phyloP scores from a whole-genome alignment of 2,329 filamentous ascomycete species.

The Scolecobasidium constrictum region DNA sequence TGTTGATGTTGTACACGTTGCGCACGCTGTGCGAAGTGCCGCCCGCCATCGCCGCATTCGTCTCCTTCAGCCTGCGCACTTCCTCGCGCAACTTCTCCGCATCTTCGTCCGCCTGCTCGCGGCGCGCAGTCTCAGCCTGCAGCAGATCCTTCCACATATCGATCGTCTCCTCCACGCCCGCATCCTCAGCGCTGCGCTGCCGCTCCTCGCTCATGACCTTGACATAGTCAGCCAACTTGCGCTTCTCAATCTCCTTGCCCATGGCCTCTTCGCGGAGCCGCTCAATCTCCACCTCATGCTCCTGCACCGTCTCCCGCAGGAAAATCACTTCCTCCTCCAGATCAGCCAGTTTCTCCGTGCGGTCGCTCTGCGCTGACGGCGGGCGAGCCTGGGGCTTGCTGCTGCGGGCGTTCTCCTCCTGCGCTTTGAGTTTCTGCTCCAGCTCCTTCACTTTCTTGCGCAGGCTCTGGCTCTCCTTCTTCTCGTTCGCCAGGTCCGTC shows the following conservation, averaged over 20 bases:
- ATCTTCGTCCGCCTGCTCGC: constrained; percentile 86
- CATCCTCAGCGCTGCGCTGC: constrained; percentile 23
- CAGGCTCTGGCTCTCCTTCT: constrained; percentile 80
- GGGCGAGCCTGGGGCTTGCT: constrained; percentile 30
- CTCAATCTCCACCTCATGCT: constrained; percentile 75
- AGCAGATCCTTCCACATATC: constrained; percentile 94
- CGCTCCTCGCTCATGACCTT: constrained; percentile 48
- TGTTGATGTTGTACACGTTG: constrained; percentile 26
- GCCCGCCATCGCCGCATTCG: constrained; percentile 23
- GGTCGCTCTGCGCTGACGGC: constrained; percentile 39
- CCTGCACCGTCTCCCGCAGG: constrained; percentile 74
- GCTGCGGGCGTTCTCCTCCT: constrained; percentile 38
- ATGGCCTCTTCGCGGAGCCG: constrained; percentile 68
- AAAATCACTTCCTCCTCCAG: constrained; percentile 80
- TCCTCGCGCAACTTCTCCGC: constrained; percentile 77
- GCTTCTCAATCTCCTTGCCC: constrained; percentile 72
- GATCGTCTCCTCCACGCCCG: constrained; percentile 28
- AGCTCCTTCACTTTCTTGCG: constrained; percentile 75
- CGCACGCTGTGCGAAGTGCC: constrained; percentile 26
- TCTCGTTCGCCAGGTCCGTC: constrained; percentile 75
- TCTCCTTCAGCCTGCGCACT: constrained; percentile 54
- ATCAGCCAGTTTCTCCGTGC: constrained; percentile 49
- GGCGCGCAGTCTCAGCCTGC: constrained; percentile 78
- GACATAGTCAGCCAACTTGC: constrained; percentile 74
- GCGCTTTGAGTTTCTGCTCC: constrained; percentile 62